These are phyloP conservation scores for Schizophyllum commune DNA, from an alignment of 1,284 basidiomycete genomes.

Conservation along the genomic window DNA sequence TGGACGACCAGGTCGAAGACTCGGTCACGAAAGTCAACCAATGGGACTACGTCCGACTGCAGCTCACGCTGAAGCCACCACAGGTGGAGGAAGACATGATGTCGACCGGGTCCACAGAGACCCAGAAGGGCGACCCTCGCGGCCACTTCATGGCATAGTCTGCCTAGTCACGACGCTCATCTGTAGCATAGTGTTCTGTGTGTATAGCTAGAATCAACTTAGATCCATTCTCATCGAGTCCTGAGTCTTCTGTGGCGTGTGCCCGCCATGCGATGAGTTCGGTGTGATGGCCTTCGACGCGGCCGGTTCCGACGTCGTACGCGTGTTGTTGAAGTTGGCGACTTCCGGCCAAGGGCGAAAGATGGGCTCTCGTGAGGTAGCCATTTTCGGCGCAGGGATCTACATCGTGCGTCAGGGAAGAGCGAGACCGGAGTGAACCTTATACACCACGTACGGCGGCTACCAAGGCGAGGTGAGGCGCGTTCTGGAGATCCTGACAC, in stretches of 20 bases:
- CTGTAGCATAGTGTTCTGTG: background rate
- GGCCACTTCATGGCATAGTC: background rate
- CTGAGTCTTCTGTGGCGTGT: constrained; percentile 25
- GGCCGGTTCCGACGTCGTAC: constrained; percentile 11
- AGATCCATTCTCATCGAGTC: constrained; percentile 1
- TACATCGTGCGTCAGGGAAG: constrained; percentile 11
- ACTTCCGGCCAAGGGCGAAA: constrained; percentile 20
- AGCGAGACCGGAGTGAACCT: constrained; percentile 3
- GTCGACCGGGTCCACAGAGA: background rate
- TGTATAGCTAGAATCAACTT: background rate
- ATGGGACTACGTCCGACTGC: background rate
- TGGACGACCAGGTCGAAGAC: background rate
- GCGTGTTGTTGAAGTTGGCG: constrained; percentile 33
- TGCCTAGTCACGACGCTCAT: background rate
- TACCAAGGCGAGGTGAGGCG: constrained; percentile 45
- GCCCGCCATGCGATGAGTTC: constrained; percentile 48
- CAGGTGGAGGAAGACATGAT: background rate
- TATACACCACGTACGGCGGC: constrained; percentile 34
- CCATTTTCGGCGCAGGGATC: background rate
- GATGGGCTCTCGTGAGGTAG: background rate
- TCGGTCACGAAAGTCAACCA: background rate
- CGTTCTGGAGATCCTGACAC: constrained; percentile 44
- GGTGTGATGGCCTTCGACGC: constrained; percentile 35
- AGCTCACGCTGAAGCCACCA: background rate
- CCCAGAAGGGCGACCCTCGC: background rate